Conservation (phyloP, 768 basidiomycete genomes). For the Hemileccinum impolitum region DNA sequence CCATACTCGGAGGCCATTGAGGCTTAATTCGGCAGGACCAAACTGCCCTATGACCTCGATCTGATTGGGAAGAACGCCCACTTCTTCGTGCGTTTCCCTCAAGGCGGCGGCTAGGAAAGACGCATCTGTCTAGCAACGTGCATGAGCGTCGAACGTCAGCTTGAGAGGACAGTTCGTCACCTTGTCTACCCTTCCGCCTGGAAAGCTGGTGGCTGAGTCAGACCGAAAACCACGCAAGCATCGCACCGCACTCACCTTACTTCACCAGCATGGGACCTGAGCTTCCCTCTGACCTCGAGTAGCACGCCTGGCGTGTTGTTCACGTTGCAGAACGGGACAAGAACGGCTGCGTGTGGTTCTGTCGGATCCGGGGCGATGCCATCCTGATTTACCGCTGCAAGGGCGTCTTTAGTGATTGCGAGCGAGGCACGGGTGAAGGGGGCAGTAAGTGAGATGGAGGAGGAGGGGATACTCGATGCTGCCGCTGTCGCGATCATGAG, state of each 20-base stretch:
- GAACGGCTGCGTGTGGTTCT: slow-evolving; percentile 59
- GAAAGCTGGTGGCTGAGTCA: slow-evolving; percentile 50
- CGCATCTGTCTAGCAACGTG: slow-evolving; percentile 41
- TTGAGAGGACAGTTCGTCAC: slow-evolving; percentile 34
- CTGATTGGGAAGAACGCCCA: slow-evolving; percentile 56
- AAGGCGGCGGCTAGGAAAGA: slow-evolving; percentile 58
- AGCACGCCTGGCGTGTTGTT: slow-evolving; percentile 61
- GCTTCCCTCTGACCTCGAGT: slow-evolving; percentile 63
- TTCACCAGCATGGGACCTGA: slow-evolving; percentile 76
- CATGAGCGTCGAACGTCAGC: slow-evolving; percentile 1
- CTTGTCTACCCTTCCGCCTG: slow-evolving; percentile 68
- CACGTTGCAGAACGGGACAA: slow-evolving; percentile 79
- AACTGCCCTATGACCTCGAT: slow-evolving; percentile 66
- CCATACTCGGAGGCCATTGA: slow-evolving; percentile 64
- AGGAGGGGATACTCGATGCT: slow-evolving; percentile 5
- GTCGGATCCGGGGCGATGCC: slow-evolving; percentile 16
- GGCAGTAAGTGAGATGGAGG: slow-evolving; percentile 30
- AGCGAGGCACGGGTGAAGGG: slow-evolving; percentile 39
- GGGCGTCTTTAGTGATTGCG: slow-evolving; percentile 26
- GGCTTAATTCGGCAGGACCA: slow-evolving; percentile 57
- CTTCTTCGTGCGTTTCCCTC: slow-evolving; percentile 72
- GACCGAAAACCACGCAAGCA: not conserved
- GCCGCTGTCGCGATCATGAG: slow-evolving; percentile 16
- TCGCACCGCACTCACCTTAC: slow-evolving; percentile 52
- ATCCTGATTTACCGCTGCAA: slow-evolving; percentile 19